Evolutionary conservation across 768 basidiomycete genomes (phyloP).

Genomic region (Suillus alpinus): DNA sequence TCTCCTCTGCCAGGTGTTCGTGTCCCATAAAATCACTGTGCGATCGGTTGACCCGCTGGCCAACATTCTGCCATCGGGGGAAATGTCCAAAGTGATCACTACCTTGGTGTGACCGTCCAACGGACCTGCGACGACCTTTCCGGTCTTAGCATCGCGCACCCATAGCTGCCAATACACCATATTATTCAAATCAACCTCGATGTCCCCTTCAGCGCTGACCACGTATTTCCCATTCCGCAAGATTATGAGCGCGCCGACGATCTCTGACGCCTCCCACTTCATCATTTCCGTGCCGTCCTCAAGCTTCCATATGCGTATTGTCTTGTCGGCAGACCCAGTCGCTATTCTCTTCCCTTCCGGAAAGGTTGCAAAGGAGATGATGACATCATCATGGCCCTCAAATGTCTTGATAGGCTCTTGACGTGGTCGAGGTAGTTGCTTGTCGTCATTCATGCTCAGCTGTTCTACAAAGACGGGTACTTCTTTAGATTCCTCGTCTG

Average conservation of each 20-base stretch:
- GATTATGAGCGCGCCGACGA: not conserved
- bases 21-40: constrained; percentile 4
- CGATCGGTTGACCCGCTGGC: constrained; percentile 5
- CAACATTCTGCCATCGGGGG: constrained; percentile 4
- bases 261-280: not conserved
- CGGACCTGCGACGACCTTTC: constrained; percentile 2
- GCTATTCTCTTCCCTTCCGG: not conserved
- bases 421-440: not conserved
- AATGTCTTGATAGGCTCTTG: not conserved
- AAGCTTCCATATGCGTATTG: not conserved
- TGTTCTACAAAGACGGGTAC: not conserved
- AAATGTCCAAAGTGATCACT: constrained; percentile 1
- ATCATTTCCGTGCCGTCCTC: not conserved
- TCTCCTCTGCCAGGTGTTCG: not conserved
- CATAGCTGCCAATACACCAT: not conserved
- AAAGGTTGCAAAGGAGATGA: not conserved
- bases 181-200: too few species aligned
- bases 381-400: not conserved
- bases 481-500: not conserved
- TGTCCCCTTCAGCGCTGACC: not conserved
- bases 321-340: not conserved
- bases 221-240: not conserved
- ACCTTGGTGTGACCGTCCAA: not conserved
- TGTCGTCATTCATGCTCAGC: not conserved
- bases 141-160: not conserved